Base-by-base conservation (phyloP, 2,329 filamentous ascomycete species). In the Aspergillus unguis region DNA sequence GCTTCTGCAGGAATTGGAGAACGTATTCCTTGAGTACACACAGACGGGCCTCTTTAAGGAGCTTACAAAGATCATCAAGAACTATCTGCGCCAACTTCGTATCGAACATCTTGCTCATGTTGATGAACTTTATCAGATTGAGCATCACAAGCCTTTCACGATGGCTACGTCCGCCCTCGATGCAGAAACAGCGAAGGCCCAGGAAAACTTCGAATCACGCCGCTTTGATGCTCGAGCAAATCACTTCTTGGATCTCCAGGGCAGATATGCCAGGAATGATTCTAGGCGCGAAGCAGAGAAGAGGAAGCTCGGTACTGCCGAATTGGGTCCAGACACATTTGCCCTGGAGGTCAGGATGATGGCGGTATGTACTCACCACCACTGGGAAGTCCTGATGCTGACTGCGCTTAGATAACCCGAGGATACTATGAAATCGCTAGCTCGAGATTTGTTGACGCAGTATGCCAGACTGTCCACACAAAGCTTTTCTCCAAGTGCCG, bases 121-220 rank as follows among this genome's bases (percentile, higher is more conserved):
- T 65, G 77, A 3, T 57, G 79, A 78, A 0, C 73, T 80, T 2
- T 84, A 79, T 59, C 58, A 71, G 0, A 77, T 84, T 1, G 84
- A 87, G 58, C 72, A 71, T 0, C 70, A 77, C 6, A 77, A 80
- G 2, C 74, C 85, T 0, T 83, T 83, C 54, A 87, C 84, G 0
- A 78, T 83, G 61, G 67, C 68, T 1, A 59, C 54, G 6, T 23
- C 28, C 0, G 45, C 62, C 0, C 65, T 71, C 2, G 62, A 65
- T 1, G 48, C 58, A 3, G 60, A 62, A 0, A 63, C 56, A 3
- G 51, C 50, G 4, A 50, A 56, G 8, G 52, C 61, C 1, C 32
- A 59, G 0, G 40, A 45, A 0, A 32, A 46, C 3, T 44, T 72
- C 1, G 45, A 28, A 3, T 9, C 28, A 4, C 55, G 55, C 5